Percentiles rank a stretch among this genome's conserved stretches.
These are phyloP conservation scores for Amaranthus hypochondriacus DNA, from an alignment of 148 eudicot species.

Conservation along the genomic window DNA sequence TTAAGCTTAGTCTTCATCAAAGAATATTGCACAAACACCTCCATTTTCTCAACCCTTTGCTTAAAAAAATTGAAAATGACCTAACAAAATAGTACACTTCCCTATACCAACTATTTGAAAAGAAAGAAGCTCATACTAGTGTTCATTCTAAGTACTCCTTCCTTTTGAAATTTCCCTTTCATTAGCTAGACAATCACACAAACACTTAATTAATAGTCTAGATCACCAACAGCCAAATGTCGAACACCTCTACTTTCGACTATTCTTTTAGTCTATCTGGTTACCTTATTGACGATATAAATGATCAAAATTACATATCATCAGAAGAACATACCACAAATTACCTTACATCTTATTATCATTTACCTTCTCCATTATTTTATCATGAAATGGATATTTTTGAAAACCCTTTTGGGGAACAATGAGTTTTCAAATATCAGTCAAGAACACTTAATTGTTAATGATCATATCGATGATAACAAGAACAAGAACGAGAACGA, in stretches of 20 bases:
- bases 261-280: neutral
- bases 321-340: neutral
- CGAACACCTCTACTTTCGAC: constrained; percentile 16
- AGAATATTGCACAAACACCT: neutral
- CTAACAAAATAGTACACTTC: constrained; percentile 1
- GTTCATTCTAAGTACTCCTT: neutral
- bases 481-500: constrained; percentile 10
- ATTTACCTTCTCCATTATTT: constrained; percentile 17
- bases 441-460: constrained; percentile 21
- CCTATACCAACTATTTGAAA: neutral
- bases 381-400: constrained; percentile 18
- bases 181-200: constrained; percentile 1
- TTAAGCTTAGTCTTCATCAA: constrained; percentile 6
- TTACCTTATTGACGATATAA: constrained; percentile 12
- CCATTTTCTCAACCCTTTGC: constrained; percentile 20
- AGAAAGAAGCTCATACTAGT: neutral
- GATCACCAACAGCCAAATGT: constrained; percentile 5
- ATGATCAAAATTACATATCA: neutral
- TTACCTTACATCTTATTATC: constrained; percentile 17
- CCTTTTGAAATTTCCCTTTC: constrained; percentile 21
- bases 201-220: neutral
- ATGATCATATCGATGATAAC: neutral
- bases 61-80: constrained; percentile 17
- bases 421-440: constrained; percentile 21
- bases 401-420: constrained; percentile 8